phyloP scores from a whole-genome alignment of 176 grass and related monocot genomes.

The Tuctoria greenei region DNA sequence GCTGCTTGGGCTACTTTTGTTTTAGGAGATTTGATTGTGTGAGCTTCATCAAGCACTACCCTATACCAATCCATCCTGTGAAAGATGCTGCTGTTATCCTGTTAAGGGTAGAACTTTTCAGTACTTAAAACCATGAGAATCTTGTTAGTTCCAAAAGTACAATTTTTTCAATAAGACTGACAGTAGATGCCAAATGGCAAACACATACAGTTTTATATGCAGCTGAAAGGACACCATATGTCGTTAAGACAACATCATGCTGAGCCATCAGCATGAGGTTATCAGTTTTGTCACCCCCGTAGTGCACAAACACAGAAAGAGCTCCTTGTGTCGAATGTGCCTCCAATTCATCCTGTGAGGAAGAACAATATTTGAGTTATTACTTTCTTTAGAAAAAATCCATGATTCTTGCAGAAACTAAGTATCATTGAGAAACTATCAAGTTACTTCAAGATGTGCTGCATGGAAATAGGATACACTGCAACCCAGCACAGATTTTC shows the following conservation, averaged over 20 bases:
- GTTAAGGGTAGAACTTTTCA: constrained; percentile 20
- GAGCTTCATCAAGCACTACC: constrained; percentile 90
- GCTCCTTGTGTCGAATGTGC: constrained; percentile 61
- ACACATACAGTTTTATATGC: constrained; percentile 57
- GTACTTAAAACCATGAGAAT: constrained; percentile 2
- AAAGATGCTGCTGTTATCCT: constrained; percentile 70
- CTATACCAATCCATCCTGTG: constrained; percentile 78
- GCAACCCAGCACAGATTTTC: not conserved
- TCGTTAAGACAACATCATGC: constrained; percentile 80
- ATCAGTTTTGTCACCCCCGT: constrained; percentile 68
- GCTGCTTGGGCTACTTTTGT: constrained; percentile 71
- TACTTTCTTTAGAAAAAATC: constrained; percentile 6
- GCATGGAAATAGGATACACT: not conserved
- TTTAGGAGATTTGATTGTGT: constrained; percentile 81
- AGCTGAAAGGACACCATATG: constrained; percentile 73
- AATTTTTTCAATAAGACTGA: not conserved
- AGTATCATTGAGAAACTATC: not conserved
- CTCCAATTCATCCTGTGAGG: constrained; percentile 72
- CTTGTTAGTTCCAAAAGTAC: not conserved
- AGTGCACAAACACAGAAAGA: constrained; percentile 82
- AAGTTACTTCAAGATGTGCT: not conserved
- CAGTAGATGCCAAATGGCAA: not conserved
- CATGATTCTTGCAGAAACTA: not conserved
- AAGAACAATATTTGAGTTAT: constrained; percentile 3
- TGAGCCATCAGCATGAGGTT: constrained; percentile 52